Evolutionary conservation across 1,139 yeast species (phyloP).

Genomic region (Taphrina deformans): DNA sequence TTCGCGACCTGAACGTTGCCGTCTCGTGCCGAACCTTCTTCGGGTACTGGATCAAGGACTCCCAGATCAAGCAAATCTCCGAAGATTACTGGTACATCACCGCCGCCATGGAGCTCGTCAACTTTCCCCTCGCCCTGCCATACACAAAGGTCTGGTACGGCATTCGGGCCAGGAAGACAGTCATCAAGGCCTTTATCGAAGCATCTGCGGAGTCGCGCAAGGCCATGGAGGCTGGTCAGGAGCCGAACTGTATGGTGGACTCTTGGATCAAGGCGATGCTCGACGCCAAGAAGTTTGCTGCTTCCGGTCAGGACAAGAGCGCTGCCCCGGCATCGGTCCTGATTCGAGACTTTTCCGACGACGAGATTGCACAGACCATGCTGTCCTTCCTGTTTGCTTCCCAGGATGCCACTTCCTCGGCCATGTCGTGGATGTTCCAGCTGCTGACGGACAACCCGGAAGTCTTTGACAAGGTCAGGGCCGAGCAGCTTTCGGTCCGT

Average conservation of each 20-base stretch:
- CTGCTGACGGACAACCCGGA: constrained; percentile 94
- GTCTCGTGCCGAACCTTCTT: constrained; percentile 89
- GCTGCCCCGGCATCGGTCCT: constrained; percentile 54
- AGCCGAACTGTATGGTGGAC: constrained; percentile 87
- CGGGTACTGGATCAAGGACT: constrained; percentile 90
- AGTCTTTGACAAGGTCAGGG: constrained; percentile 75
- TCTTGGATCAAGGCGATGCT: constrained; percentile 89
- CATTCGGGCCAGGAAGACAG: constrained; percentile 83
- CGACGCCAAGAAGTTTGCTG: constrained; percentile 60
- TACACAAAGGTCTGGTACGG: constrained; percentile 98
- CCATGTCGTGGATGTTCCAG: constrained; percentile 98
- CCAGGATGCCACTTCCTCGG: constrained; percentile 97
- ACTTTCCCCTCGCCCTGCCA: constrained; percentile 94
- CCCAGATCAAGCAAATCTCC: constrained; percentile 79
- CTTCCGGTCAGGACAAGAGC: constrained; percentile 45
- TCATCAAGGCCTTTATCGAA: constrained; percentile 83
- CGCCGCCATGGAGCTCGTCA: constrained; percentile 92
- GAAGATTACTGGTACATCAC: constrained; percentile 90
- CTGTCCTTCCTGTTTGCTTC: constrained; percentile 96
- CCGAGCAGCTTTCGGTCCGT: constrained; percentile 85
- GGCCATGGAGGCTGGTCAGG: constrained; percentile 74
- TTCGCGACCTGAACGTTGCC: constrained; percentile 95
- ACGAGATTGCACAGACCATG: constrained; percentile 91
- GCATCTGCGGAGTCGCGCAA: constrained; percentile 87
- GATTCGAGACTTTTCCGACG: constrained; percentile 81